Evolutionary conservation across 306 rosid species (phyloP), one percentile per base, ranked within the genome.

Genomic region (Begonia fuchsioides): DNA sequence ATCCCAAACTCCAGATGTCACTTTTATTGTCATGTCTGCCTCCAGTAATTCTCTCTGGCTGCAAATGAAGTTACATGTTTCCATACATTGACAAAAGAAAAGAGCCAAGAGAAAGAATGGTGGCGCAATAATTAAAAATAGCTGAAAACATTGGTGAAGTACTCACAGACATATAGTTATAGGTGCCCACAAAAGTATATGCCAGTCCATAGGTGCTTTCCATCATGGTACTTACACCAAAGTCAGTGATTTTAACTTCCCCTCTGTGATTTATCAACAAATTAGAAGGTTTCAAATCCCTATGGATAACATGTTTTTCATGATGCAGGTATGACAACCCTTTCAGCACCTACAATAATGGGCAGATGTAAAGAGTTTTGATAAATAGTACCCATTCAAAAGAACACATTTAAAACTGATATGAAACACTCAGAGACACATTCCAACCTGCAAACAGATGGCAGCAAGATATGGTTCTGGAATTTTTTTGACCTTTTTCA

Each of bases 161-260:
- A 85, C 98, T 92, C 72, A 92, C 96, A 69, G 98, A 92, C 98
- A 92, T 92, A 68, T 92, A 85, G 83, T 67, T 92, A 67, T 46
- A 74, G 19, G 98, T 92, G 72, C 98, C 98, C 63, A 85, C 73
- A 57, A 85, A 85, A 55, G 96, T 92, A 72, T 82, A 82, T 47
- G 98, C 98, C 69, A 72, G 90, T 60, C 82, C 96, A 51, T 93
- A 79, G 44, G 98, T 92, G 76, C 70, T 92, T 51, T 75, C 83
- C 98, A 85, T 54, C 43, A 85, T 85, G 61, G 94, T 75, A 82
- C 98, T 92, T 43, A 86, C 98, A 67, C 98, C 98, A 63, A 92
- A 92, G 76, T 92, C 98, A 39, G 98, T 86, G 59, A 92, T 85
- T 77, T 92, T 92, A 49, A 92, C 93, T 71, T 92, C 96, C 52